Evolutionary conservation across 2,329 filamentous ascomycete species (phyloP).

Genomic region (Scedosporium aurantiacum): DNA sequence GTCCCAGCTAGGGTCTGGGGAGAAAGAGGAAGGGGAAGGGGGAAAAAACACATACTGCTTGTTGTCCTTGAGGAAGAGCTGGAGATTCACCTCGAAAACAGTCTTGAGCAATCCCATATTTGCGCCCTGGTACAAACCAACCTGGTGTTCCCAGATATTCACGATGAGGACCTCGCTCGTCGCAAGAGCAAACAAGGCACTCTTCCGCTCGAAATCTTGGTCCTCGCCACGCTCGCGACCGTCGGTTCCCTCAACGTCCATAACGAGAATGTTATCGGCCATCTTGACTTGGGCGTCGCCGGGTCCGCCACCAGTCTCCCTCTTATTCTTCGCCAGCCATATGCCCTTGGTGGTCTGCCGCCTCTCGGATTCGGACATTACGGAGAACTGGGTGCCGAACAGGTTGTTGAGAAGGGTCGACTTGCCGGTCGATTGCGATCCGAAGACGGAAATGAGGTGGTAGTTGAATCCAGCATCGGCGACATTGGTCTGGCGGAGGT

Average conservation of each 20-base stretch:
- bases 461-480: slow-evolving; percentile 95
- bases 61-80: slow-evolving; percentile 93
- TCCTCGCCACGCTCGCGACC: slow-evolving; percentile 93
- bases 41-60: slow-evolving; percentile 65
- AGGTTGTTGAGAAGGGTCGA: slow-evolving; percentile 93
- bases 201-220: slow-evolving; percentile 98
- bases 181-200: slow-evolving; percentile 88
- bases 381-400: slow-evolving; percentile 90
- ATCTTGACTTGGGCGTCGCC: slow-evolving; percentile 41
- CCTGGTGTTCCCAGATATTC: slow-evolving; percentile 99
- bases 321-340: slow-evolving; percentile 98
- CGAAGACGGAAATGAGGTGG: slow-evolving; percentile 97
- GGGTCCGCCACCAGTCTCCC: slow-evolving; percentile 28
- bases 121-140: slow-evolving; percentile 92
- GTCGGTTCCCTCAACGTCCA: slow-evolving; percentile 98
- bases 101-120: slow-evolving; percentile 99
- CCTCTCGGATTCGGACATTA: slow-evolving; percentile 92
- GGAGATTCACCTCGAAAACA: slow-evolving; percentile 96
- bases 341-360: slow-evolving; percentile 98
- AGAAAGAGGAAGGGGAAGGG: neutral
- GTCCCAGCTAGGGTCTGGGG: neutral
- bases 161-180: slow-evolving; percentile 97
- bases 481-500: slow-evolving; percentile 69
- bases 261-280: slow-evolving; percentile 96
- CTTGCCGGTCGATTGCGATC: slow-evolving; percentile 96